phyloP scores from a whole-genome alignment of 1,284 basidiomycete genomes.

The Bondarzewia mesenterica region DNA sequence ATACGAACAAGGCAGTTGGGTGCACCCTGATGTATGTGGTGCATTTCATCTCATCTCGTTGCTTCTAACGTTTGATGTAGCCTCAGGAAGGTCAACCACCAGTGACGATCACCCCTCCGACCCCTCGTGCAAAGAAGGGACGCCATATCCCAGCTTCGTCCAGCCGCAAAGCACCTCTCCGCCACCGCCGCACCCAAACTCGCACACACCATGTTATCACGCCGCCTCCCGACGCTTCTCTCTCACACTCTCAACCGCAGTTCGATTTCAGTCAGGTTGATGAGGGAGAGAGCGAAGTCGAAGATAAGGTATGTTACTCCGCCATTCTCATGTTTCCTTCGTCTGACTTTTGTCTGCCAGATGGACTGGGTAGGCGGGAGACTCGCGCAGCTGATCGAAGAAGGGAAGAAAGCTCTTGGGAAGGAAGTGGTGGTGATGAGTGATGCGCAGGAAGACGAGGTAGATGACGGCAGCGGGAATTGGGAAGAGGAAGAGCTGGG shows the following conservation, averaged over 20 bases:
- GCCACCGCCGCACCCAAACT: slow-evolving; percentile 26
- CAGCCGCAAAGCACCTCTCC: slow-evolving; percentile 23
- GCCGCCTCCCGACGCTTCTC: slow-evolving; percentile 21
- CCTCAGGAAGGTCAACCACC: slow-evolving; percentile 6
- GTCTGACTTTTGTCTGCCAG: slow-evolving; percentile 20
- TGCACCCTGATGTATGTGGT: slow-evolving; percentile 23
- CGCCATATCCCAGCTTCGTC: slow-evolving; percentile 18
- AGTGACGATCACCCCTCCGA: slow-evolving; percentile 13
- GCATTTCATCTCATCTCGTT: not conserved
- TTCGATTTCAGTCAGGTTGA: slow-evolving; percentile 14
- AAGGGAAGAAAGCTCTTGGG: slow-evolving; percentile 64
- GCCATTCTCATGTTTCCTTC: not conserved
- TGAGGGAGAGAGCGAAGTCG: slow-evolving; percentile 28
- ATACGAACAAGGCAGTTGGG: slow-evolving; percentile 57
- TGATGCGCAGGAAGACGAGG: slow-evolving; percentile 61
- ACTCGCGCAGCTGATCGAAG: slow-evolving; percentile 57
- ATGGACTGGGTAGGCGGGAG: slow-evolving; percentile 73
- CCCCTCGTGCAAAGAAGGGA: slow-evolving; percentile 22
- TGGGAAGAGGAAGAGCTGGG: slow-evolving; percentile 53
- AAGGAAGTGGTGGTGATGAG: slow-evolving; percentile 66
- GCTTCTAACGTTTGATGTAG: slow-evolving; percentile 5
- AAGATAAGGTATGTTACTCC: slow-evolving; percentile 33
- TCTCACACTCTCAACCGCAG: slow-evolving; percentile 17
- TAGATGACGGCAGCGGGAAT: slow-evolving; percentile 60
- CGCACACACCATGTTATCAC: slow-evolving; percentile 15